Evolutionary conservation across 73 alveolate genomes (phyloP).

Genomic region (Durusdinium trenchii): DNA sequence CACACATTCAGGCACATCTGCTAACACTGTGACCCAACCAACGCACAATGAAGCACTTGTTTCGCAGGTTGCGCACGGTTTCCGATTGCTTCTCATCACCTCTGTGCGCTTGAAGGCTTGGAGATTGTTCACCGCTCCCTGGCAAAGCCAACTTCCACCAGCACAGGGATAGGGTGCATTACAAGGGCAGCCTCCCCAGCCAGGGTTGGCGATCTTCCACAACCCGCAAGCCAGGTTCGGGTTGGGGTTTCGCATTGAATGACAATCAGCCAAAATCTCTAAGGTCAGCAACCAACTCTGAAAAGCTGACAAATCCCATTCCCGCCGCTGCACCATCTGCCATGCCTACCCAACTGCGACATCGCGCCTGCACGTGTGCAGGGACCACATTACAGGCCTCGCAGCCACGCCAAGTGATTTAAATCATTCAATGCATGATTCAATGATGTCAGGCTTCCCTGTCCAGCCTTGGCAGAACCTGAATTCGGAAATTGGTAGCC

Average conservation of each 20-base stretch:
- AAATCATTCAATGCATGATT: neutral
- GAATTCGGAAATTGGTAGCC: constrained; percentile 93
- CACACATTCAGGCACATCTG: too few relatives aligned
- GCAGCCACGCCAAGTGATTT: neutral
- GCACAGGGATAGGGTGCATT: neutral
- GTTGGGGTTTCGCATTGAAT: too few relatives aligned
- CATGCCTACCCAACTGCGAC: too few relatives aligned
- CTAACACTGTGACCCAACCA: too few relatives aligned
- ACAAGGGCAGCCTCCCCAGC: neutral
- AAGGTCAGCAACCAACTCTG: too few relatives aligned
- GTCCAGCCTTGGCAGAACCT: constrained; percentile 80
- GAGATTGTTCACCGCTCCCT: constrained; percentile 96
- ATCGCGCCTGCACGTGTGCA: constrained; percentile 91
- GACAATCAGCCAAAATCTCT: too few relatives aligned
- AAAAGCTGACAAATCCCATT: too few relatives aligned
- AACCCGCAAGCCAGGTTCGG: too few relatives aligned
- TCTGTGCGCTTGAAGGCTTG: constrained; percentile 95
- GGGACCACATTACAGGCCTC: constrained; percentile 96
- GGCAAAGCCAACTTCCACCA: neutral
- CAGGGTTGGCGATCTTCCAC: neutral
- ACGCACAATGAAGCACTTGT: neutral
- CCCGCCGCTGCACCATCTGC: too few relatives aligned
- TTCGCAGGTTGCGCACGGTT: constrained; percentile 40
- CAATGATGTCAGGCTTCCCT: neutral
- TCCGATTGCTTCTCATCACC: constrained; percentile 96